Evolutionary conservation across 1,139 yeast genomes (phyloP), one percentile per base, ranked within the genome.

Genomic region (Yamadazyma blattariae): DNA sequence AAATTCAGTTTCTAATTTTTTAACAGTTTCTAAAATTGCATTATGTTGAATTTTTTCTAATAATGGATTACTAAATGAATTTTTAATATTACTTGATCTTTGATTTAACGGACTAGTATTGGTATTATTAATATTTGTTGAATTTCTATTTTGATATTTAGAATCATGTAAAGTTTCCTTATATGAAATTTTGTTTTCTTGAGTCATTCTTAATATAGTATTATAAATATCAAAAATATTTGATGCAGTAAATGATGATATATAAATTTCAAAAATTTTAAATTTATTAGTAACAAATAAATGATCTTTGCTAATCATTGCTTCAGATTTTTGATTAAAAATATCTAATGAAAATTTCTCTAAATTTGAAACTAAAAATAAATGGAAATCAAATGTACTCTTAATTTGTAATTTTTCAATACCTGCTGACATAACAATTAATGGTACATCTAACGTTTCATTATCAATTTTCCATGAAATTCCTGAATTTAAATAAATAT

Each of bases 201-300:
- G 84, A 20, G 80, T 68, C 70, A 89, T 80, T 46, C 96, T 70
- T 32, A 75, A 61, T 17, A 87, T 63, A 0, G 94, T 79, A 39
- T 82, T 82, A 50, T 78, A 75, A 31, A 92, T 81, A 59, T 90
- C 96, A 45, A 82, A 67, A 22, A 87, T 64, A 50, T 84, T 88
- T 0, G 96, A 82, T 0, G 95, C 94, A 0, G 95, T 82, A 48
- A 92, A 69, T 0, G 96, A 87, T 0, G 97, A 89, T 38, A 84
- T 67, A 48, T 76, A 86, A 1, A 87, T 49, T 38, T 76, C 78
- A 10, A 82, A 68, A 0, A 77, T 67, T 3, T 70, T 78, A 45
- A 85, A 72, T 13, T 71, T 68, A 1, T 79, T 67, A 2, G 71
- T 64, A 1, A 80, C 85, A 40, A 74, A 74, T 15, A 90, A 62